phyloP scores from a whole-genome alignment of 306 rosid species.

The Arachis hypogaea region DNA sequence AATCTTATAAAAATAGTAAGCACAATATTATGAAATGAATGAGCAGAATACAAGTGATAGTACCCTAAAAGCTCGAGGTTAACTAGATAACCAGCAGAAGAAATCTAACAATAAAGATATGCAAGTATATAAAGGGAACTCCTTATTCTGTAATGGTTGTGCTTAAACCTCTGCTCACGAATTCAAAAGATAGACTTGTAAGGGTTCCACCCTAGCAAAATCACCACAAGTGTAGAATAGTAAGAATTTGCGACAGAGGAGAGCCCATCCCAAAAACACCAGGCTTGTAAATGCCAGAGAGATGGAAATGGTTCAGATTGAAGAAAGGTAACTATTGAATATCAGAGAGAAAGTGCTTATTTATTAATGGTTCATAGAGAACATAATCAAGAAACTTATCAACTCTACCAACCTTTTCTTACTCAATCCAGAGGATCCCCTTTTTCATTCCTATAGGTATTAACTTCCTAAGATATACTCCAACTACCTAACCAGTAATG shows the following conservation, averaged over 20 bases:
- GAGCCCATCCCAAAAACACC: not conserved
- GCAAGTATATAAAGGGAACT: not conserved
- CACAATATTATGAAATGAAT: not conserved
- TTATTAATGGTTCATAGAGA: too few relatives aligned
- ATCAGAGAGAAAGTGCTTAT: too few relatives aligned
- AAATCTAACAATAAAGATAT: not conserved
- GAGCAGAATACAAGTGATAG: not conserved
- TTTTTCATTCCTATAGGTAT: too few relatives aligned
- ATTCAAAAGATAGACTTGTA: not conserved
- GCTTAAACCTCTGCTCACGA: not conserved
- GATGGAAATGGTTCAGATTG: not conserved
- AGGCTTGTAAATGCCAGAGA: not conserved
- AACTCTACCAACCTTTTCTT: too few relatives aligned
- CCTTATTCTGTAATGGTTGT: not conserved
- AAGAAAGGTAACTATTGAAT: too few relatives aligned
- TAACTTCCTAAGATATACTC: too few relatives aligned
- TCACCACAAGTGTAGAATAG: not conserved
- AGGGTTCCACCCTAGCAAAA: not conserved
- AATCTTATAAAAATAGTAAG: not conserved
- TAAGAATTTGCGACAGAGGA: not conserved
- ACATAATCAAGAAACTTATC: too few relatives aligned
- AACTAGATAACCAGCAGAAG: slow-evolving; percentile 1
- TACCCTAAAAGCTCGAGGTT: not conserved
- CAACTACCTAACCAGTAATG: too few relatives aligned
- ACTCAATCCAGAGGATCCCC: too few relatives aligned